Percentiles rank a stretch among this genome's conserved stretches.
phyloP scores from a whole-genome alignment of 2,329 filamentous ascomycete species.

The Beauveria sp. region DNA sequence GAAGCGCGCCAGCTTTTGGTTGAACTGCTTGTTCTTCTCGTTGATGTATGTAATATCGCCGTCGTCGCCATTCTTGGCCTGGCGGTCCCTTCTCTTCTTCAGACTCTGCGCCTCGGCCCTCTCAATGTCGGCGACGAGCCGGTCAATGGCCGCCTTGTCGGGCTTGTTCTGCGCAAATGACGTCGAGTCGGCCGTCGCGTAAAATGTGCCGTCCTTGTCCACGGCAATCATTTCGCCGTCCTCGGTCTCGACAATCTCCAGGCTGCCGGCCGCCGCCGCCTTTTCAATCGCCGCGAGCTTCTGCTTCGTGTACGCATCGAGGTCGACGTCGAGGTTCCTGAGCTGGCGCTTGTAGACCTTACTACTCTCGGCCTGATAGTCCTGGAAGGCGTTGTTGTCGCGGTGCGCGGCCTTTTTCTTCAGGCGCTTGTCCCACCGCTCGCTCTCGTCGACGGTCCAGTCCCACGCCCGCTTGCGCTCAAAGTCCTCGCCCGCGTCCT shows the following conservation, averaged over 20 bases:
- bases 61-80: slow-evolving; percentile 71
- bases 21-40: slow-evolving; percentile 99
- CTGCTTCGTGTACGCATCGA: slow-evolving; percentile 79
- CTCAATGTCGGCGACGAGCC: slow-evolving; percentile 75
- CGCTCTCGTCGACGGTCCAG: slow-evolving; percentile 92
- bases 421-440: slow-evolving; percentile 85
- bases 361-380: slow-evolving; percentile 78
- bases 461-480: slow-evolving; percentile 98
- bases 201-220: slow-evolving; percentile 85
- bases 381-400: slow-evolving; percentile 83
- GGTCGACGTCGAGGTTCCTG: slow-evolving; percentile 64
- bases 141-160: slow-evolving; percentile 77
- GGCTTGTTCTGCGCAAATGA: slow-evolving; percentile 80
- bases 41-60: slow-evolving; percentile 98
- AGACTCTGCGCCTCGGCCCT: slow-evolving; percentile 81
- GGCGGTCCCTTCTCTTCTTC: slow-evolving; percentile 78
- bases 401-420: slow-evolving; percentile 76
- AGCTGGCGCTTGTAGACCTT: slow-evolving; percentile 94
- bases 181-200: slow-evolving; percentile 77
- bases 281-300: slow-evolving; percentile 80
- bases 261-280: slow-evolving; percentile 72
- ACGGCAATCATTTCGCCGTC: slow-evolving; percentile 91
- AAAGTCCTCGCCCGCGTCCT: slow-evolving; percentile 81
- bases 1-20: slow-evolving; percentile 90
- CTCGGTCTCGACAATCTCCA: slow-evolving; percentile 94